phyloP scores from a whole-genome alignment of 805 yeast species.

The Lipomyces spencermartinsiae region DNA sequence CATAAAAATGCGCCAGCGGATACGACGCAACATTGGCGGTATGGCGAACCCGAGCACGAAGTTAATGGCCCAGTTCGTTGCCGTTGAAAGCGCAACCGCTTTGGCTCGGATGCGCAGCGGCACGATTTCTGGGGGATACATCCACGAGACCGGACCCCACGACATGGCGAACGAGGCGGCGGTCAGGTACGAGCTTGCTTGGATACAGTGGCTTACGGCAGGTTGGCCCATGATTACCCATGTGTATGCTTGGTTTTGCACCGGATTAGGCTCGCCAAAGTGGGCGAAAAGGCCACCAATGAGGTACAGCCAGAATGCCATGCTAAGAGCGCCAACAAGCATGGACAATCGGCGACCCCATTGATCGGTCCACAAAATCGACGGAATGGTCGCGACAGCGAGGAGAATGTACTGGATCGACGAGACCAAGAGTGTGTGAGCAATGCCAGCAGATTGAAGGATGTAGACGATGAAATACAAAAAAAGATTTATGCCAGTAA shows the following conservation, averaged over 20 bases:
- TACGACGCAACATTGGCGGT: slow-evolving; percentile 40
- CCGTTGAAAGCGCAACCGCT: slow-evolving; percentile 67
- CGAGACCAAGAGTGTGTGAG: slow-evolving; percentile 57
- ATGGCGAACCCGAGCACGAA: slow-evolving; percentile 59
- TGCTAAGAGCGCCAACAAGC: slow-evolving; percentile 65
- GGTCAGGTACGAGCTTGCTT: slow-evolving; percentile 62
- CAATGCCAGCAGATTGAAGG: slow-evolving; percentile 50
- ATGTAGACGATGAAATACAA: slow-evolving; percentile 72
- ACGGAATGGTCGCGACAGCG: slow-evolving; percentile 61
- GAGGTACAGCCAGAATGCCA: slow-evolving; percentile 66
- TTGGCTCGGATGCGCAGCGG: slow-evolving; percentile 65
- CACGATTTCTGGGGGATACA: slow-evolving; percentile 68
- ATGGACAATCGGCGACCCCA: slow-evolving; percentile 53
- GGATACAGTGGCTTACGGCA: slow-evolving; percentile 58
- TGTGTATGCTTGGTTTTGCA: slow-evolving; percentile 53
- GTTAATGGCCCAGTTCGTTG: slow-evolving; percentile 69
- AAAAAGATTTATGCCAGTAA: slow-evolving; percentile 71
- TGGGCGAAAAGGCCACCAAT: slow-evolving; percentile 68
- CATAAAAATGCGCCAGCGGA: slow-evolving; percentile 68
- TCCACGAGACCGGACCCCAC: slow-evolving; percentile 66
- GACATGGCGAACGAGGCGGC: slow-evolving; percentile 63
- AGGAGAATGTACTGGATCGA: slow-evolving; percentile 65
- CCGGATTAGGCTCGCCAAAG: slow-evolving; percentile 51
- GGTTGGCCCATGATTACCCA: slow-evolving; percentile 55
- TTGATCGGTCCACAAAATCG: too few relatives aligned